phyloP scores from a whole-genome alignment of 345 rosid species.

The Lagerstroemia speciosa region DNA sequence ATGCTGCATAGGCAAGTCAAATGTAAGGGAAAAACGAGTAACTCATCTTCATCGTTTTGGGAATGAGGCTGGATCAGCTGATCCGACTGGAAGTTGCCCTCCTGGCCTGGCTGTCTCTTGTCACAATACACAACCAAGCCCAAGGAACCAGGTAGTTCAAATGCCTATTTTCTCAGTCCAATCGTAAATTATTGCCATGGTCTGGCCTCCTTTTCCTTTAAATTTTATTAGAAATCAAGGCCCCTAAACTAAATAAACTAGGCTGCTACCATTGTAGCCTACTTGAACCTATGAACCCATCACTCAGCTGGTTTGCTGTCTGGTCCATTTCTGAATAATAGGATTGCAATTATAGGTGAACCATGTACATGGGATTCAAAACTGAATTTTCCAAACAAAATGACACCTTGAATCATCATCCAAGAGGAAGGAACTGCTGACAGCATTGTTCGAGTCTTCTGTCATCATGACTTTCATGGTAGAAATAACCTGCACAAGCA shows the following conservation, averaged over 20 bases:
- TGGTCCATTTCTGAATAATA: neutral
- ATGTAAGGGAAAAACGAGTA: constrained; percentile 8
- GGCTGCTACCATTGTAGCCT: neutral
- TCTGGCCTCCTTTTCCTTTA: neutral
- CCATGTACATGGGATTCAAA: neutral
- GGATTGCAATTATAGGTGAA: neutral
- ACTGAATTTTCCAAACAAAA: neutral
- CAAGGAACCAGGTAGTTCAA: neutral
- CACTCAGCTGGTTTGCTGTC: neutral
- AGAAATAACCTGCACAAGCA: constrained; percentile 60
- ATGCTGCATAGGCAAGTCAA: constrained; percentile 47
- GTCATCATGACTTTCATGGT: constrained; percentile 96
- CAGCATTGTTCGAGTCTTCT: constrained; percentile 88
- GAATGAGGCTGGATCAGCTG: neutral
- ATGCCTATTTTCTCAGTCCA: no score
- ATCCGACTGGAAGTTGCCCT: neutral
- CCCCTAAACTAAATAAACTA: no score
- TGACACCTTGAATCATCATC: constrained; percentile 97
- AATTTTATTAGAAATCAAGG: neutral
- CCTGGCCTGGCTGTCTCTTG: neutral
- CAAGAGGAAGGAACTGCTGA: constrained; percentile 85
- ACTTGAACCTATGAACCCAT: neutral
- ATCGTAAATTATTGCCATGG: no score
- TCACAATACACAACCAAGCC: neutral
- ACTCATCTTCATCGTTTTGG: neutral